Base-by-base conservation (phyloP, 768 basidiomycete genomes). In the Kockovaella imperatae region DNA sequence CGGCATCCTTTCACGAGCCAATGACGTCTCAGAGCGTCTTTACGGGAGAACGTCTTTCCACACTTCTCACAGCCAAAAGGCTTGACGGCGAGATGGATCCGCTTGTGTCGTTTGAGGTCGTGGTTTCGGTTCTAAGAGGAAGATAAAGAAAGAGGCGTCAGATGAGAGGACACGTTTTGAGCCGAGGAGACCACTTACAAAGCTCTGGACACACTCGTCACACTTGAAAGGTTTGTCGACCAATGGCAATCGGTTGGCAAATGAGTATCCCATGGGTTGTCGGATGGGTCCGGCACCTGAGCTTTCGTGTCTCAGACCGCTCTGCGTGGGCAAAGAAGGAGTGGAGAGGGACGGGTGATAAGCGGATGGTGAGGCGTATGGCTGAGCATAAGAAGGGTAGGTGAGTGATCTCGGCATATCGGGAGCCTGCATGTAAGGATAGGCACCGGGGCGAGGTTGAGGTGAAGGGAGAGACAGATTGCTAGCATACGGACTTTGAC, bases 1-100 rank as follows among this genome's bases (percentile, higher is more conserved):
- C 60, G 52, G 49, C 72, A 73, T 1, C 69, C 67, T 54, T 72
- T 72, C 50, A 71, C 70, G 8, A 72, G 47, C 67, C 70, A 70
- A 52, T 73, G 72, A 34, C 70, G 50, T 40, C 67, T 53, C 23
- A 73, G 52, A 2, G 72, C 72, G 31, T 73, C 72, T 44, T 71
- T 70, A 17, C 72, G 59, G 24, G 72, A 71, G 53, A 73, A 66
- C 56, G 66, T 63, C 54, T 71, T 73, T 31, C 68, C 65, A 45
- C 72, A 73, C 47, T 66, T 64, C 43, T 60, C 61, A 46, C 72
- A 73, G 1, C 61, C 60, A 42, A 68, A 73, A 18, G 72, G 70
- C 49, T 73, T 73, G 38, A 71, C 63, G 23, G 53, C 62, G 21
- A 72, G 52, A 40, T 73, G 72, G 13, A 73, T 71, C 36, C 68